Base-by-base conservation (phyloP, 306 rosid genomes). In the Purshia tridentata region DNA sequence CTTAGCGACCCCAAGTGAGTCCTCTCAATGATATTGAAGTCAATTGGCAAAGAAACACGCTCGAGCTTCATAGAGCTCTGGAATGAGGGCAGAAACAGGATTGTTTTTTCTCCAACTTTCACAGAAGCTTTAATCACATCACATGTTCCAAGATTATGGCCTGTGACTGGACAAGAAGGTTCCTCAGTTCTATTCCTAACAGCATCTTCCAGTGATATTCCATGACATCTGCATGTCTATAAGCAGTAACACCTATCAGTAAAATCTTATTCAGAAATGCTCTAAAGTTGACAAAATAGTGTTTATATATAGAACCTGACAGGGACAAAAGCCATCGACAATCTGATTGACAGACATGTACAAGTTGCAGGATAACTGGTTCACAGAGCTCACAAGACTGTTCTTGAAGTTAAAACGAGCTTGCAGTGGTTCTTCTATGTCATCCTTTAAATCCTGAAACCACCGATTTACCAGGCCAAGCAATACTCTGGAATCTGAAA, bases 221-320 rank as follows among this genome's bases (percentile, higher is more conserved):
- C 94, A 68, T 88, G 97, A 70, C 92, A 88, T 70, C 90, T 86
- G 92, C 97, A 91, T 73, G 92, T 81, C 97, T 91, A 74, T 45
- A 83, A 47, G 56, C 62, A 75, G 67, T 35, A 78, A 63, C 35
- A 37, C 65, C 63, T 74, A 75, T 60, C 55, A 77, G 69, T 44
- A 85, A 76, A 65, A 46, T 63, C 78, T 75, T 75, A 55, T 55
- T 46, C 60, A 39, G 18, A n/a, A 52, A 18, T 6, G 4, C 18
- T n/a, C 6, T 4, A 46, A 53, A 69, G 14, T 19, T 40, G 40
- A 69, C 9, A 20, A 15, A 20, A 4, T 19, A 66, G 42, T 45
- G 47, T 4, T 44, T 29, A 3, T 48, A 35, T 42, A 51, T 37
- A 16, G 70, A 86, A 88, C 97, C 92, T 87, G 90, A 66, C 94